Evolutionary conservation across 2,329 filamentous ascomycete species (phyloP), one percentile per base, ranked within the genome.

Genomic region (Sarocladiaceae sp.): DNA sequence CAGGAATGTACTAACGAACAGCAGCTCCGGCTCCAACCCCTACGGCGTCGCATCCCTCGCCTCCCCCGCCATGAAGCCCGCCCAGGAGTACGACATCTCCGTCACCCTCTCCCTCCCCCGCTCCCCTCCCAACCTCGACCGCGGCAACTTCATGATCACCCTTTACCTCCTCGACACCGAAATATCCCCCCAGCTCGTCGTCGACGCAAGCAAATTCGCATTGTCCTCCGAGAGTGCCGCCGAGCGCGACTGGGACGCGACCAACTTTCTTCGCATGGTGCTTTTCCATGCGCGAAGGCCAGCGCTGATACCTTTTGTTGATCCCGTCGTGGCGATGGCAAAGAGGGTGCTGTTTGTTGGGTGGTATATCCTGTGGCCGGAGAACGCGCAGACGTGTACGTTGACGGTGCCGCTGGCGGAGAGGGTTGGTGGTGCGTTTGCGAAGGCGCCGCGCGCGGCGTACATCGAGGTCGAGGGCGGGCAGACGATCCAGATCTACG

Each of bases 141-240:
- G 78, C 12, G 93, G 93, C 21, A 97, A 97, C 66, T 97, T 96
- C 71, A 98, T 98, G 93, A 69, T 97, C 15, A 83, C 86, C 37
- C 68, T 95, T 13, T 76, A 80, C 48, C 76, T 95, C 43, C 73
- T 86, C 41, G 72, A 72, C 20, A 65, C 66, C 19, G 61, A 64
- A 29, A 53, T 49, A 31, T 53, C 53, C 33, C 40, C 46, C 20
- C 43, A 47, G 11, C 45, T 64, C 13, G 52, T 51, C 12, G 47
- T 49, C 7, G 54, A 53, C 39, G 61, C 63, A 2, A 54, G 53
- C 41, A 48, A 47, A 23, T 59, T 62, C 42, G 58, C 61, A 24
- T 51, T 53, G 21, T 45, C 51, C n/a, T 58, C 64, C 45, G 48
- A 53, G n/a, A n/a, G n/a, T n/a, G n/a, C n/a, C n/a, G n/a, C n/a